phyloP scores from a whole-genome alignment of 1,139 yeast species.

The Wickerhamomyces sp. region DNA sequence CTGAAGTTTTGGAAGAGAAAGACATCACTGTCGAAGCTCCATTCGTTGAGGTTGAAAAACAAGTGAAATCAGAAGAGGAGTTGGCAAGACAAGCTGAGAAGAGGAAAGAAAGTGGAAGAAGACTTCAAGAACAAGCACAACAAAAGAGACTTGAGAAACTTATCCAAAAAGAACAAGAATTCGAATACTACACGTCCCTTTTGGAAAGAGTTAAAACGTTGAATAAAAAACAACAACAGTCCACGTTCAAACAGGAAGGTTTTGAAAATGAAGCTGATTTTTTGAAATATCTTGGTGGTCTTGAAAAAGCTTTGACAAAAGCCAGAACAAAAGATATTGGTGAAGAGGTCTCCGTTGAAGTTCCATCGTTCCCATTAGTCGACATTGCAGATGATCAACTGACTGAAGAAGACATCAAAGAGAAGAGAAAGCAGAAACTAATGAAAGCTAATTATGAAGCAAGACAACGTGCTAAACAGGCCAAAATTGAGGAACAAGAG shows the following conservation, averaged over 20 bases:
- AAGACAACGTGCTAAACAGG: conserved; percentile 74
- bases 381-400: conserved; percentile 83
- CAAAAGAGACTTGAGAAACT: conserved; percentile 76
- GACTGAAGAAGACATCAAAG: conserved; percentile 74
- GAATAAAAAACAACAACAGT: conserved; percentile 37
- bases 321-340: conserved; percentile 64
- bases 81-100: conserved; percentile 70
- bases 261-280: conserved; percentile 73
- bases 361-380: conserved; percentile 71
- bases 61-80: conserved; percentile 81
- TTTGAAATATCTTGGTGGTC: conserved; percentile 56
- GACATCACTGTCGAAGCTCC: conserved; percentile 86
- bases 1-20: conserved; percentile 57
- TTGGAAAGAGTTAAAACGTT: conserved; percentile 46
- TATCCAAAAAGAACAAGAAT: conserved; percentile 76
- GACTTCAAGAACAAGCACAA: conserved; percentile 91
- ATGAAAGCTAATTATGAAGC: conserved; percentile 88
- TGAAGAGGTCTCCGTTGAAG: conserved; percentile 44
- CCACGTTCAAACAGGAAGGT: conserved; percentile 63
- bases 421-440: conserved; percentile 77
- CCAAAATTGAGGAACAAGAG: conserved; percentile 56
- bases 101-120: conserved; percentile 78
- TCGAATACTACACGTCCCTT: conserved; percentile 60
- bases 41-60: conserved; percentile 54
- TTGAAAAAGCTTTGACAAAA: conserved; percentile 65